These are phyloP conservation scores for Nicotiana obtusifolia DNA, from an alignment of 257 asterid genomes.

Conservation along the genomic window DNA sequence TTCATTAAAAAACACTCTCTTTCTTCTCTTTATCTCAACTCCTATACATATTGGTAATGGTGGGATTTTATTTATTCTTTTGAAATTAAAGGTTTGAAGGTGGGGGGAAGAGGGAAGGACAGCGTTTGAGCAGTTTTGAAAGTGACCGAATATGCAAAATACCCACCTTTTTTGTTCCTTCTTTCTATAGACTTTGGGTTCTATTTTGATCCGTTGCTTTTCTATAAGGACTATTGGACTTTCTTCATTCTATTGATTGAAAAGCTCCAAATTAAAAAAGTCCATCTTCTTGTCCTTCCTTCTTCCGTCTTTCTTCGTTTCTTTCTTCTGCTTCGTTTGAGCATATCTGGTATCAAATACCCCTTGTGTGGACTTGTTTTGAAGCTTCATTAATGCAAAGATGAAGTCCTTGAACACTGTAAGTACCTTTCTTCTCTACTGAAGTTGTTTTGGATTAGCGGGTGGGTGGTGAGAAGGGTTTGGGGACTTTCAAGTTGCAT, in stretches of 20 bases:
- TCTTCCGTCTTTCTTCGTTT: background rate
- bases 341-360: background rate
- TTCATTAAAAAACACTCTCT: background rate
- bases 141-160: background rate
- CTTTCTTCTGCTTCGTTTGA: background rate
- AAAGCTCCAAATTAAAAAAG: background rate
- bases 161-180: slow-evolving; percentile 36
- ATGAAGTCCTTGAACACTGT: slow-evolving; percentile 40
- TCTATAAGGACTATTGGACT: slow-evolving; percentile 9
- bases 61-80: background rate
- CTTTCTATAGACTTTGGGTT: slow-evolving; percentile 24
- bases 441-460: background rate
- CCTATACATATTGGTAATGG: background rate
- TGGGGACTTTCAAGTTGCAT: background rate
- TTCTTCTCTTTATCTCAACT: slow-evolving; percentile 8
- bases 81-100: too few relatives aligned
- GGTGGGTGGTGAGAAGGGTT: background rate
- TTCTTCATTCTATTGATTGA: slow-evolving; percentile 22
- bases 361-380: background rate
- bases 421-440: slow-evolving; percentile 13
- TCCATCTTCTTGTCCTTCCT: background rate
- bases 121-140: slow-evolving; percentile 21
- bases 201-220: slow-evolving; percentile 43
- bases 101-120: slow-evolving; percentile 16
- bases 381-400: slow-evolving; percentile 18